These are phyloP conservation scores for Gastrolobium villosum DNA, from an alignment of 306 rosid genomes.

Conservation along the genomic window DNA sequence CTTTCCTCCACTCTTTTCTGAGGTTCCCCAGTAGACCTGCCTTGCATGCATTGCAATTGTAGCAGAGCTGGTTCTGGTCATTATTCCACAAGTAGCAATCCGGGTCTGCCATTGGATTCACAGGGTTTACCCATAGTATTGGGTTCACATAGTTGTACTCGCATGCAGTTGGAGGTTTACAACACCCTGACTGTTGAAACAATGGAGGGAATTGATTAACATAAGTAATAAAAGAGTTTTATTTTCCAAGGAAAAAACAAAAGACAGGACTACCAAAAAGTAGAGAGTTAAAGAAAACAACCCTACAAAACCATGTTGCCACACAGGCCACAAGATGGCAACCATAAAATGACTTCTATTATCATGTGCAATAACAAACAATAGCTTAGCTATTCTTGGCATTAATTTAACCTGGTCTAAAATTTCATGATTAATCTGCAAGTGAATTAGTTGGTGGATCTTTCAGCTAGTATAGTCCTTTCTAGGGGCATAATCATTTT, in stretches of 20 bases:
- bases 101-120: slow-evolving; percentile 59
- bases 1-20: slow-evolving; percentile 78
- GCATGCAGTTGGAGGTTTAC: slow-evolving; percentile 79
- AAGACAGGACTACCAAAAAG: neutral
- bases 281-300: neutral
- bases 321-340: slow-evolving; percentile 30
- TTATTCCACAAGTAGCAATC: slow-evolving; percentile 85
- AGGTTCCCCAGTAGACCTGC: slow-evolving; percentile 85
- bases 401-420: slow-evolving; percentile 34
- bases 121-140: slow-evolving; percentile 74
- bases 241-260: neutral
- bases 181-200: slow-evolving; percentile 74
- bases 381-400: slow-evolving; percentile 16
- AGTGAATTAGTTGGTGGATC: slow-evolving; percentile 26
- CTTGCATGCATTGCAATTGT: slow-evolving; percentile 80
- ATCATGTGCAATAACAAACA: slow-evolving; percentile 46
- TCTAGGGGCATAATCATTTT: slow-evolving; percentile 29
- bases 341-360: slow-evolving; percentile 18
- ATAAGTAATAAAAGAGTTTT: neutral
- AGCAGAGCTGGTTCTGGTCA: slow-evolving; percentile 77
- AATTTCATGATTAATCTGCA: slow-evolving; percentile 39
- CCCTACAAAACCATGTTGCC: too few relatives aligned
- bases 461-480: slow-evolving; percentile 43
- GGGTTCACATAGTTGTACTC: slow-evolving; percentile 76
- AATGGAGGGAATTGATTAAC: neutral